Conservation (phyloP, 352 stramenopile species). For the Globisporangium takayamanum region DNA sequence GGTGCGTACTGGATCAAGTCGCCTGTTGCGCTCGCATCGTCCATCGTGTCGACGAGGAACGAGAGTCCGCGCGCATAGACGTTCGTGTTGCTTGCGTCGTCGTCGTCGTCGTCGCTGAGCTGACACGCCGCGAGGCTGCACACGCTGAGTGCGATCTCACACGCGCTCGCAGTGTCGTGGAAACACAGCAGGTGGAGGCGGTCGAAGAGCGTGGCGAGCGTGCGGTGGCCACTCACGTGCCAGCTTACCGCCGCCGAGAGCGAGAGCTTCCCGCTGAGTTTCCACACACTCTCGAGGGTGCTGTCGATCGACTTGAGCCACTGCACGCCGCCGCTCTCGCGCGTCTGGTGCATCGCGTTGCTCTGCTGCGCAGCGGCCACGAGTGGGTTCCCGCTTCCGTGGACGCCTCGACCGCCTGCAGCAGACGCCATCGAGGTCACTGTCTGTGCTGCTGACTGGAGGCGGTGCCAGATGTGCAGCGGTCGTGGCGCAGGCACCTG, state of each 20-base stretch:
- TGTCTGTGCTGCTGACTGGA: slow-evolving; percentile 18
- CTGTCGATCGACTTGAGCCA: slow-evolving; percentile 51
- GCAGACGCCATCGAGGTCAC: slow-evolving; percentile 5
- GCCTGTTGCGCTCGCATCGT: background rate
- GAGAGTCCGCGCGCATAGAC: slow-evolving; percentile 27
- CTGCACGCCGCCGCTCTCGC: slow-evolving; percentile 27
- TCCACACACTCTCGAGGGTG: slow-evolving; percentile 58
- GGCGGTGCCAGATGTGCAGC: slow-evolving; percentile 34
- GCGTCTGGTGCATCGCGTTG: slow-evolving; percentile 5
- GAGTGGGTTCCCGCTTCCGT: slow-evolving; percentile 24
- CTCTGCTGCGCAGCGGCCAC: slow-evolving; percentile 11
- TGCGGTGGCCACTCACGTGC: slow-evolving; percentile 42
- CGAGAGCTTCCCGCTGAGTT: slow-evolving; percentile 53
- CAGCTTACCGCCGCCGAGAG: slow-evolving; percentile 37
- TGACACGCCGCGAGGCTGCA: slow-evolving; percentile 31
- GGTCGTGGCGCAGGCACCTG: slow-evolving; percentile 28
- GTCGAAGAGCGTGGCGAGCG: slow-evolving; percentile 40
- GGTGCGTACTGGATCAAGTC: slow-evolving; percentile 29
- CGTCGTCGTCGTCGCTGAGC: slow-evolving; percentile 7
- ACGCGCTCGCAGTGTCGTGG: slow-evolving; percentile 36
- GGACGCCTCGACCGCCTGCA: slow-evolving; percentile 1
- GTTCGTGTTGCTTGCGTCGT: background rate
- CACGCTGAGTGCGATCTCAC: slow-evolving; percentile 47
- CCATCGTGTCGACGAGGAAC: slow-evolving; percentile 26
- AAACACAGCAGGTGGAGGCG: slow-evolving; percentile 49